Evolutionary conservation across 805 yeast genomes (phyloP), one percentile per base, ranked within the genome.

Genomic region (Metschnikowia matae): DNA sequence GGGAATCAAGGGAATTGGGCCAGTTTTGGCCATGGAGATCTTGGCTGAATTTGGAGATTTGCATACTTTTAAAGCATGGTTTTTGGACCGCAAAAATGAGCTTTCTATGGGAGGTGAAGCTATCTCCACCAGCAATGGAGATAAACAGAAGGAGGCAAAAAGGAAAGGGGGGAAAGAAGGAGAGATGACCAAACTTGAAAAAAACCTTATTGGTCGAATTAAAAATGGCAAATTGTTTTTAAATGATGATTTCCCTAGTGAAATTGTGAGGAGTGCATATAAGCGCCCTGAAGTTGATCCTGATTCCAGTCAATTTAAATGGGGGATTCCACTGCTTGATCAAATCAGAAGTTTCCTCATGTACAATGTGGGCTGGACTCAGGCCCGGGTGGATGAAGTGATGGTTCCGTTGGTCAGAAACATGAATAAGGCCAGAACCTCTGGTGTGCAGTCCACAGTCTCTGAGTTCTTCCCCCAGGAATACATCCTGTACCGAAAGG

Each of bases 1-100:
- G 48, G 99, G 99, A 0, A 68, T 94, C 34, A 85, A 87, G 51
- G 96, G 98, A 2, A 78, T 94, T 52, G 99, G 99, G 1, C 97
- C 97, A 0, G 98, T 94, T 1, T 77, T 85, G 17, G 94, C 96
- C 0, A 81, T 89, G 81, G 97, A 94, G 65, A 80, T 94, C 17
- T 60, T 94, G 34, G 96, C 96, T 0, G 96, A 91, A 58, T 94
- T 92, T 68, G 82, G 79, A 1, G 62, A 65, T 23, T 63, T 82
- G 32, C 47, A 59, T 20, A 47, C 61, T 33, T 61, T 79, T 74
- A 73, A 77, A 68, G 26, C 57, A 61, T 55, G 87, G 92, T 89
- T 82, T 78, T 85, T 69, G 65, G 54, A 68, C 60, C 53, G 78
- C 72, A 57, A 83, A 63, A 62, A 62, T 58, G 54, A 58, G 10